phyloP scores from a whole-genome alignment of 1,139 yeast genomes.

The Kluyveromyces sp. region DNA sequence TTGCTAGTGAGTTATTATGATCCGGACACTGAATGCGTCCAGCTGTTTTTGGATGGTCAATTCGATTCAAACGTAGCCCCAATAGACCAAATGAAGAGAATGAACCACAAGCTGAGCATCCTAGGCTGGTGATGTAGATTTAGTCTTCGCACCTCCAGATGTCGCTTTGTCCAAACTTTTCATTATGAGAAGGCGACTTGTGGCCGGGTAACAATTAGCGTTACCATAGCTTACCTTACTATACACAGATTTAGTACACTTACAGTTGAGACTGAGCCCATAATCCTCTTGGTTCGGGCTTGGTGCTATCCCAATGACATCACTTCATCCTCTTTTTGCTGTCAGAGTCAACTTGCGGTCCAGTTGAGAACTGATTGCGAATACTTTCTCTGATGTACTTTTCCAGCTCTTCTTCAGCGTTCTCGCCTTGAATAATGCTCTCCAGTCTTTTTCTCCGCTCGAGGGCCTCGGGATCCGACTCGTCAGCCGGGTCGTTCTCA shows the following conservation, averaged over 20 bases:
- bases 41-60: not conserved
- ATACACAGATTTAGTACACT: not conserved
- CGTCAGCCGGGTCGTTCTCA: constrained; percentile 39
- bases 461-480: constrained; percentile 40
- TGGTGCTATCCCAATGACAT: constrained; percentile 16
- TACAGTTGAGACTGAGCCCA: not conserved
- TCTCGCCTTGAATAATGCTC: constrained; percentile 65
- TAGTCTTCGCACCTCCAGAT: not conserved
- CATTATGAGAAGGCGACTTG: not conserved
- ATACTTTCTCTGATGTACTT: constrained; percentile 62
- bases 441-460: constrained; percentile 61
- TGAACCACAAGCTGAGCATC: no score
- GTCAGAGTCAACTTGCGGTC: constrained; percentile 16
- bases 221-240: not conserved
- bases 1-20: no score
- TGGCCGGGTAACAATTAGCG: not conserved
- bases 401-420: constrained; percentile 71
- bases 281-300: not conserved
- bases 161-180: not conserved
- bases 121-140: not conserved
- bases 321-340: constrained; percentile 19
- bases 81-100: no score
- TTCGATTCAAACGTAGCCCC: no score
- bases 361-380: constrained; percentile 38
- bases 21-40: no score